A percentile compares a stretch with the other conserved stretches of the same genome.
phyloP scores from a whole-genome alignment of 2,329 filamentous ascomycete genomes.

The Calonectria hongkongensis region DNA sequence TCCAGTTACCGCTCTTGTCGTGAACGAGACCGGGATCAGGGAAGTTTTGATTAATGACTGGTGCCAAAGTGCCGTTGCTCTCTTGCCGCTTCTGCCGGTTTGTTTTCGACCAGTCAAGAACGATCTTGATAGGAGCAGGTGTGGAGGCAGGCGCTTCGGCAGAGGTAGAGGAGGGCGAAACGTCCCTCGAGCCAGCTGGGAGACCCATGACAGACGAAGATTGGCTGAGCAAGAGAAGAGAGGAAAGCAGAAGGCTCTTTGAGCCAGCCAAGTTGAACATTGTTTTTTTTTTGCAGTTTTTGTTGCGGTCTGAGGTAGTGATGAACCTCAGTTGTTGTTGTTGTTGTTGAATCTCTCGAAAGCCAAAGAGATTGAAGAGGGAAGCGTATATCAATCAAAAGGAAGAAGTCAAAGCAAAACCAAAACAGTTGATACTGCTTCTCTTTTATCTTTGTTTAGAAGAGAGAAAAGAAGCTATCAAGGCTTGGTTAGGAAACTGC shows the following conservation, averaged over 20 bases:
- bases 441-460: background rate
- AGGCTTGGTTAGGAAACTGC: background rate
- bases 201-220: slow-evolving; percentile 8
- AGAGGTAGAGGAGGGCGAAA: background rate
- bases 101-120: slow-evolving; percentile 31
- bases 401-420: background rate
- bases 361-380: background rate
- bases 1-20: slow-evolving; percentile 69
- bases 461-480: background rate
- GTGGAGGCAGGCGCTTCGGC: background rate
- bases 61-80: slow-evolving; percentile 28
- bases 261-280: slow-evolving; percentile 20
- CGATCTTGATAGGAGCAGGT: slow-evolving; percentile 27
- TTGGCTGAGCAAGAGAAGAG: slow-evolving; percentile 24
- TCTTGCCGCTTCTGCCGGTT: slow-evolving; percentile 36
- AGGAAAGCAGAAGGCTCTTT: slow-evolving; percentile 24
- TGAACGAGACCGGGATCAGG: slow-evolving; percentile 73
- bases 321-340: background rate
- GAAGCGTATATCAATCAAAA: background rate
- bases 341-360: background rate
- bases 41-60: slow-evolving; percentile 64
- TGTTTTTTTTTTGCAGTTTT: background rate
- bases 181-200: background rate
- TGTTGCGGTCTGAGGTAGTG: slow-evolving; percentile 10
- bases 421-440: background rate